Evolutionary conservation across 768 basidiomycete genomes (phyloP), one percentile per base, ranked within the genome.

Genomic region (Holtermanniella nyarrowii): DNA sequence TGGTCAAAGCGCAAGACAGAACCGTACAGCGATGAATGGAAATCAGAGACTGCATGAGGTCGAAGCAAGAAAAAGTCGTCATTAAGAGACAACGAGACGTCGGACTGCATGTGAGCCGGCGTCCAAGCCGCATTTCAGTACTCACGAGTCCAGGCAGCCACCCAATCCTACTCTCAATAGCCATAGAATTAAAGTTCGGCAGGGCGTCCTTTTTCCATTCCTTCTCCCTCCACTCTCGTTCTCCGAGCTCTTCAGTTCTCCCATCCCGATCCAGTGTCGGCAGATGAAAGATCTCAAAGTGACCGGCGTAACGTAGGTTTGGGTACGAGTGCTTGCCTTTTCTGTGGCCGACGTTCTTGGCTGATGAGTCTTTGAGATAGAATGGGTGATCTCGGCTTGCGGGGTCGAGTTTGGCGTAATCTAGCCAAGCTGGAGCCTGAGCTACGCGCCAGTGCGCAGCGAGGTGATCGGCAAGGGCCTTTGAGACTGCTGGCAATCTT

Each of bases 151-250:
- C 68, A 20, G 61, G 63, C 12, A 67, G 44, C 56, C 63, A 67
- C 2, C 63, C 66, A 3, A 68, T 53, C 11, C 63, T 44, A 31
- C 57, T 59, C 31, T 70, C 68, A 42, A 70, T 70, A 2, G 68
- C 59, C 63, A 66, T 65, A 4, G 66, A 70, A 40, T 67, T 70
- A 53, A 67, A 70, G 16, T 48, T 63, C 16, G 68, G 68, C 12
- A 67, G 42, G 1, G 63, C 62, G 13, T 57, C 56, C 48, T 56
- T 54, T 18, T 58, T 44, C 61, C 61, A 69, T 48, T 61, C 52
- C 12, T 44, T 37, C 27, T 69, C 67, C 45, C 42, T 64, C 60
- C 62, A 62, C 43, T 62, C 58, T 4, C 49, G 43, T 39, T 58
- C 61, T 5, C 59, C 63, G 16, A 67, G 43, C 43, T 48, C 53